phyloP scores from a whole-genome alignment of 2,329 filamentous ascomycete genomes.

The Scortechinia acanthostroma region DNA sequence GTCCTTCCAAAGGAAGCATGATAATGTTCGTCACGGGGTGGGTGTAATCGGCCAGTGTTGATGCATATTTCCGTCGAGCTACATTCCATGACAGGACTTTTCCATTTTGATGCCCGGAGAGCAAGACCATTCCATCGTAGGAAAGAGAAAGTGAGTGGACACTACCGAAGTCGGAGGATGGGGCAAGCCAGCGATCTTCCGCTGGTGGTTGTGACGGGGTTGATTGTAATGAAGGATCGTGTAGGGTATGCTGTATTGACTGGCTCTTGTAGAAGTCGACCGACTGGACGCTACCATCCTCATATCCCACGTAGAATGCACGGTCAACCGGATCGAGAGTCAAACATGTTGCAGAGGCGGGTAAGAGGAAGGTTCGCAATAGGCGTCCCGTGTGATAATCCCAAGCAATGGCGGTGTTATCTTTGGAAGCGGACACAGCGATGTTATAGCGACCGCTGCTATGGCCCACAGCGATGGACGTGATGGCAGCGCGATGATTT shows the following conservation, averaged over 20 bases:
- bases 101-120: neutral
- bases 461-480: constrained; percentile 34
- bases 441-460: constrained; percentile 44
- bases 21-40: neutral
- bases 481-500: constrained; percentile 28
- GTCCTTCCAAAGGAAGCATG: neutral
- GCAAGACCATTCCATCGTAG: neutral
- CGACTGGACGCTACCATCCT: constrained; percentile 50
- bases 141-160: neutral
- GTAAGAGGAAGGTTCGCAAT: constrained; percentile 49
- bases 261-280: constrained; percentile 39
- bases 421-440: constrained; percentile 46
- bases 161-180: constrained; percentile 3
- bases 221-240: constrained; percentile 8
- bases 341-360: constrained; percentile 38
- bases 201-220: constrained; percentile 17
- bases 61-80: neutral
- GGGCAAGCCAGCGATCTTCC: constrained; percentile 29
- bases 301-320: constrained; percentile 50
- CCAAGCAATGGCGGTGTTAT: constrained; percentile 55
- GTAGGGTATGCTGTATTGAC: constrained; percentile 13
- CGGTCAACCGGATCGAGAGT: constrained; percentile 52
- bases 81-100: constrained; percentile 1
- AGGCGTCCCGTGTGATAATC: constrained; percentile 45
- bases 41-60: neutral